phyloP scores from a whole-genome alignment of 2,329 filamentous ascomycete genomes.

The Alternaria postmessia region DNA sequence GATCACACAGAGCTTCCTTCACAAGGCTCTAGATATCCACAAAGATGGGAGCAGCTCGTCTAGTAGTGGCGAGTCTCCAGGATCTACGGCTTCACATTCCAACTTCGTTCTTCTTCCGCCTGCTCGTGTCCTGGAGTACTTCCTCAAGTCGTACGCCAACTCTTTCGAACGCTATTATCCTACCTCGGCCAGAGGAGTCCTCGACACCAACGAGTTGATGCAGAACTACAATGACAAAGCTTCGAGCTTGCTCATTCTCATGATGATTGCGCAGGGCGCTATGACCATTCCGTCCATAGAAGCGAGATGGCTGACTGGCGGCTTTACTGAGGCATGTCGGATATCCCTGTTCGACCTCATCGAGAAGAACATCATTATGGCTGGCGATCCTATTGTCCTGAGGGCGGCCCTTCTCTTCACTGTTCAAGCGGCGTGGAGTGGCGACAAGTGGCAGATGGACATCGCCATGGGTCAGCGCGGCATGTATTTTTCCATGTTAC shows the following conservation, averaged over 20 bases:
- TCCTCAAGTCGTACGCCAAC: slow-evolving; percentile 71
- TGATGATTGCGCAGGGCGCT: slow-evolving; percentile 77
- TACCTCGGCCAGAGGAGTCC: slow-evolving; percentile 65
- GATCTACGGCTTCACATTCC: slow-evolving; percentile 58
- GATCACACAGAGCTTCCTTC: slow-evolving; percentile 73
- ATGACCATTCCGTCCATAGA: slow-evolving; percentile 71
- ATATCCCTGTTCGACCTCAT: slow-evolving; percentile 76
- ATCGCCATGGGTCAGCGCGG: slow-evolving; percentile 77
- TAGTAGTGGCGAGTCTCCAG: slow-evolving; percentile 55
- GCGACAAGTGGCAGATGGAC: slow-evolving; percentile 81
- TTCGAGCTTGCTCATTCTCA: slow-evolving; percentile 70
- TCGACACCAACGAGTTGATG: slow-evolving; percentile 74
- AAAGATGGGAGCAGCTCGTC: slow-evolving; percentile 58
- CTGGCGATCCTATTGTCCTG: slow-evolving; percentile 69
- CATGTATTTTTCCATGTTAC: slow-evolving; percentile 77
- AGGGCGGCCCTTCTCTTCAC: slow-evolving; percentile 73
- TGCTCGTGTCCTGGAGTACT: slow-evolving; percentile 71
- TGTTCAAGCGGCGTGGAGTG: slow-evolving; percentile 74
- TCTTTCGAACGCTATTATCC: slow-evolving; percentile 73
- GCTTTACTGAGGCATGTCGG: slow-evolving; percentile 74
- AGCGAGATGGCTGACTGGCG: slow-evolving; percentile 70
- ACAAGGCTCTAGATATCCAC: slow-evolving; percentile 75
- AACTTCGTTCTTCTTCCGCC: slow-evolving; percentile 73
- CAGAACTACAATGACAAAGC: slow-evolving; percentile 68
- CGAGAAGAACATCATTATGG: slow-evolving; percentile 74